Base-by-base conservation (phyloP, 306 rosid genomes). In the Vigna trinervia region DNA sequence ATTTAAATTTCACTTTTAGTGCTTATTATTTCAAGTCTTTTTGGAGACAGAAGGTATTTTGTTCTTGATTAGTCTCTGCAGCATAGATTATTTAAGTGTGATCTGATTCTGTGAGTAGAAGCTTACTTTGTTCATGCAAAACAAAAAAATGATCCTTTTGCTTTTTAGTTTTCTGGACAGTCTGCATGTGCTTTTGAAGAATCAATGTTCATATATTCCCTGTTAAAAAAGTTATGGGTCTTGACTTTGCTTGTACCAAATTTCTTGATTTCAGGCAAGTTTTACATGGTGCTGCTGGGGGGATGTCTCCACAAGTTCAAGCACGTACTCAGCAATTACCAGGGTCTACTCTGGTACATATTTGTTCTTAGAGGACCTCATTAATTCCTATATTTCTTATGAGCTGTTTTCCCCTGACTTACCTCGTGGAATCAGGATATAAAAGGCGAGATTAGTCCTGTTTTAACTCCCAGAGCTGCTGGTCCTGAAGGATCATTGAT, bases 221-320 rank as follows among this genome's bases (percentile, higher is more conserved):
- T 71, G 46, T 45, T 39, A 15, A 52, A 71, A 53, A 36, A 22
- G 14, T 65, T 23, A 45, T 69, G 76, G 78, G 64, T 86, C 45
- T 85, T 85, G 69, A 83, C 12, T 39, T 75, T 58, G 68, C 58
- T 32, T 23, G 76, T 70, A 53, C 66, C 30, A 36, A 69, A 34
- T 19, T 58, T 58, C 58, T 80, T 77, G 74, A 76, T 88, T 87
- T 71, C 90, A 95, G 99, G 85, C 99, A 92, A 89, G 97, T 90
- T 56, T 83, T 95, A 91, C 99, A 92, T 69, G 90, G 88, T 71
- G 15, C 97, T 67, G 86, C 91, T 26, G 97, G 96, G 57, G 96
- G 93, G 52, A 91, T 96, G 91, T 87, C 97, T 88, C 90, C 94
- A 56, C 99, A 96, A 87, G 94, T 88, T 81, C 99, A 96, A 88